Evolutionary conservation across 257 asterid genomes (phyloP), one percentile per base, ranked within the genome.

Genomic region (Solanum bulbocastanum): DNA sequence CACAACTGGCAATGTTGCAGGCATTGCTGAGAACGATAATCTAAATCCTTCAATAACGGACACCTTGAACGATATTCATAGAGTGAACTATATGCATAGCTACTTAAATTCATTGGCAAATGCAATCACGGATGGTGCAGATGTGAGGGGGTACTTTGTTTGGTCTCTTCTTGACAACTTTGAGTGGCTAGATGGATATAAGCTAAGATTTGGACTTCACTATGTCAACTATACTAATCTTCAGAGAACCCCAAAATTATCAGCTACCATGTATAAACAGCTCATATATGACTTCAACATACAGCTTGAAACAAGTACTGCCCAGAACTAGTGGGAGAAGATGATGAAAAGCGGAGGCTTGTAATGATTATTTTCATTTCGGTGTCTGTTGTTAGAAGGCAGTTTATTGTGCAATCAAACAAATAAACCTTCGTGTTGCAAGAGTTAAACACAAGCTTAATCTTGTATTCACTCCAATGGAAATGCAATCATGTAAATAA

Each of bases 141-240:
- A 94, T 82, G 94, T 95, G 39, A 91, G 95, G 86, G 98, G 97
- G 73, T 94, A 93, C 84, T 93, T 94, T 83, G 93, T 92, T 13
- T 95, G 98, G 98, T 89, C 98, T 3, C 91, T 94, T 81, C 93
- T 95, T 18, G 97, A 95, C 92, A 93, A 94, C 91, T 94, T 94
- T 87, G 98, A 94, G 94, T 93, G 98, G 98, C 83, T 85, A 66
- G 86, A 37, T 18, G 98, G 98, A 84, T 94, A 93, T 83, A 90
- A 90, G 15, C 58, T 87, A 90, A 93, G 94, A 42, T 94, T 93
- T 86, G 98, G 98, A 68, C 94, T 94, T 33, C 69, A 93, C 83
- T 88, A 90, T 85, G 92, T 93, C 30, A 89, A 92, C 66, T 90
- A 32, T 65, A 83, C 84, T 20, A 94, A 92, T 25, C 90, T 92